These are phyloP conservation scores for Wallemia ichthyophaga DNA, from an alignment of 1,284 basidiomycete species.

Conservation along the genomic window DNA sequence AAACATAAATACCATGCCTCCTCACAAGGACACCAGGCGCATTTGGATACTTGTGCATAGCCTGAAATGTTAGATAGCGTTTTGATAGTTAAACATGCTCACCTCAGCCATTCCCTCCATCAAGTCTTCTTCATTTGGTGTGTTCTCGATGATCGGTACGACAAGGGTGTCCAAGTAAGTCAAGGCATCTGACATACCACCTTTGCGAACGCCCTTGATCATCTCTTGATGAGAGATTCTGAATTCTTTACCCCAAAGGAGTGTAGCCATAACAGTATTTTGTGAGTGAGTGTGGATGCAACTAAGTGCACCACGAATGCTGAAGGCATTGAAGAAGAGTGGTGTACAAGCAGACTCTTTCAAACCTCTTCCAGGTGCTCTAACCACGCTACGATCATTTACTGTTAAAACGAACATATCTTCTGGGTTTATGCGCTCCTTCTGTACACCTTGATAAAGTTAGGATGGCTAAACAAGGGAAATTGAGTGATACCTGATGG, in stretches of 20 bases:
- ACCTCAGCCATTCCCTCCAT: conserved; percentile 47
- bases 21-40: conserved; percentile 49
- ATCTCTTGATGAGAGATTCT: conserved; percentile 46
- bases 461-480: no score
- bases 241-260: background rate
- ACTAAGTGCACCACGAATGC: conserved; percentile 37
- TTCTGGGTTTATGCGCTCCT: conserved; percentile 43
- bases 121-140: conserved; percentile 55
- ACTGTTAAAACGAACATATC: conserved; percentile 53
- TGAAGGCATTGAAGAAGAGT: conserved; percentile 71
- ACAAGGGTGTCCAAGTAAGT: conserved; percentile 58
- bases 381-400: conserved; percentile 1
- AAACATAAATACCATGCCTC: conserved; percentile 52
- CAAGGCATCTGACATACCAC: conserved; percentile 34
- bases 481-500: conserved; percentile 38
- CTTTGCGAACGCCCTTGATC: conserved; percentile 60
- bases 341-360: conserved; percentile 60
- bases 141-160: conserved; percentile 63
- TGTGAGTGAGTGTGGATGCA: conserved; percentile 71
- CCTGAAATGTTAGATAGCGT: conserved; percentile 14
- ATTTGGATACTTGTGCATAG: conserved; percentile 44
- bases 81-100: conserved; percentile 4
- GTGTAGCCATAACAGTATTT: conserved; percentile 14
- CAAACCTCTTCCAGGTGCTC: conserved; percentile 15
- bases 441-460: conserved; percentile 29